Percentiles rank a stretch among this genome's conserved stretches.
Evolutionary conservation across 352 stramenopile genomes (phyloP).

Genomic region (Phytophthora sojae): DNA sequence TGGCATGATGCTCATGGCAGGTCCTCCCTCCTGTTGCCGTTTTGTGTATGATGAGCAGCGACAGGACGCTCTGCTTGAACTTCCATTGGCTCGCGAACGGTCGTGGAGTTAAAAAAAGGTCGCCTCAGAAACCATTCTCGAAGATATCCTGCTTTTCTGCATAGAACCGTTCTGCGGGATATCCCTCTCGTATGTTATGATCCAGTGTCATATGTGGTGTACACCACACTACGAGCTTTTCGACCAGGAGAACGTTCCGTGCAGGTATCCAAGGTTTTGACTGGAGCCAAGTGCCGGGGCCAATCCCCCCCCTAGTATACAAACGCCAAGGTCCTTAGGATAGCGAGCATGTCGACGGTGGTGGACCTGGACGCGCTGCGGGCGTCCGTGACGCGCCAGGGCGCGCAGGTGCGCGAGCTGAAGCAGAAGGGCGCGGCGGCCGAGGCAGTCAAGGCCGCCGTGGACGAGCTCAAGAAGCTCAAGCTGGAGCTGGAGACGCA

Average conservation of each 20-base stretch:
- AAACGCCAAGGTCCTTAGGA: constrained; percentile 26
- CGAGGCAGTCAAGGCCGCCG: constrained; percentile 90
- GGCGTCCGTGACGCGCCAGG: constrained; percentile 96
- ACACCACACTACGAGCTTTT: not conserved
- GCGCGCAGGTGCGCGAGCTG: constrained; percentile 94
- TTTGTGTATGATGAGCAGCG: constrained; percentile 8
- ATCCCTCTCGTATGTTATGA: not conserved
- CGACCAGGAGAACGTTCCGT: constrained; percentile 10
- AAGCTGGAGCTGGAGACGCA: constrained; percentile 91
- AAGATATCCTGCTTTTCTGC: no score
- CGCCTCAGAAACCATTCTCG: not conserved
- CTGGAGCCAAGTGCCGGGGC: constrained; percentile 4
- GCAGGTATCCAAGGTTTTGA: not conserved
- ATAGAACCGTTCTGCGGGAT: not conserved
- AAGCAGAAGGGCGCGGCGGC: constrained; percentile 95
- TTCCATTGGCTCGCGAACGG: not conserved
- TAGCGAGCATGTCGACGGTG: constrained; percentile 21
- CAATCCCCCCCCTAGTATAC: constrained; percentile 20
- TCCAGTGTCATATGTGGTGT: not conserved
- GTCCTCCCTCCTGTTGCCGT: constrained; percentile 32
- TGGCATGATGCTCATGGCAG: no score
- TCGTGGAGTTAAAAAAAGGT: not conserved
- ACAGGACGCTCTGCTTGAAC: constrained; percentile 10
- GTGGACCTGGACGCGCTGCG: constrained; percentile 95
- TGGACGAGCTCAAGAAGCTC: constrained; percentile 94